phyloP scores from a whole-genome alignment of 192 early-diverging fungal genomes.

The Linnemannia zychae region DNA sequence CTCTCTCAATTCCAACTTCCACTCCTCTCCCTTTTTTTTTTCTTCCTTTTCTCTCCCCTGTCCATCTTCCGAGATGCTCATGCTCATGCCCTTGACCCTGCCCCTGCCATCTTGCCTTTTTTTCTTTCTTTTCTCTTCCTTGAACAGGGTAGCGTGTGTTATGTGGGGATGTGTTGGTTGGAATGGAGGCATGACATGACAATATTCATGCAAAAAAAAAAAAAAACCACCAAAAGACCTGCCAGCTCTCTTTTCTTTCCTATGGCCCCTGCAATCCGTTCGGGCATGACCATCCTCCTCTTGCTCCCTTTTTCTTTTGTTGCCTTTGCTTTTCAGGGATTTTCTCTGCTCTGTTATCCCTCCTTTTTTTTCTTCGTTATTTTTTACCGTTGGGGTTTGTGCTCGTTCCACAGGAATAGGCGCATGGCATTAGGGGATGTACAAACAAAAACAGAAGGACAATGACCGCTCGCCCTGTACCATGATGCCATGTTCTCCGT shows the following conservation, averaged over 20 bases:
- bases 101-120: conserved; percentile 8
- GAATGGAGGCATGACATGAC: not conserved
- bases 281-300: not conserved
- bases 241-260: not conserved
- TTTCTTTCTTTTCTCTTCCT: not conserved
- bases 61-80: not conserved
- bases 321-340: not conserved
- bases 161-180: not conserved
- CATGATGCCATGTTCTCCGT: conserved; percentile 8
- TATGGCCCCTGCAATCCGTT: conserved; percentile 1
- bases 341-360: not conserved
- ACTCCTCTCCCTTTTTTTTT: not conserved
- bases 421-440: conserved; percentile 21
- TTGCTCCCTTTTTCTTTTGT: not conserved
- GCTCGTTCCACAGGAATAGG: conserved; percentile 25
- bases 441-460: not conserved
- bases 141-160: conserved; percentile 1
- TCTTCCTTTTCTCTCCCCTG: not conserved
- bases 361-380: not conserved
- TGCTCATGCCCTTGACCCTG: not conserved
- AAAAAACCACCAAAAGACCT: too few species aligned
- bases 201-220: not conserved
- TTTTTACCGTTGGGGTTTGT: conserved; percentile 3
- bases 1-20: not conserved
- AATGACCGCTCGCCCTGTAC: not conserved